A percentile compares a stretch with the other conserved stretches of the same genome.
Conservation (phyloP, 306 rosid species). For the Erythrophleum fordii region DNA sequence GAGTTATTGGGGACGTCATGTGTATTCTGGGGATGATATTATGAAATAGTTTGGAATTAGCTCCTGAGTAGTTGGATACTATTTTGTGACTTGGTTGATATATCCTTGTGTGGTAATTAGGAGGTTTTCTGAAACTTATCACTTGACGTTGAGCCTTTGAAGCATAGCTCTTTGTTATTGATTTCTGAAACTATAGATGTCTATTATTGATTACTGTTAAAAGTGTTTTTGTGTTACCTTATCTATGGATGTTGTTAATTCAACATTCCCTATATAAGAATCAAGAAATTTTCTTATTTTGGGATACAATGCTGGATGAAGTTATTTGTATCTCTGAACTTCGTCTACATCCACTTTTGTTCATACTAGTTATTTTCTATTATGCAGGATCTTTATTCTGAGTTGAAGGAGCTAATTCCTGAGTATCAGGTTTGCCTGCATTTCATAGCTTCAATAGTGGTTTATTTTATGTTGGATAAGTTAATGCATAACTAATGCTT, state of each 20-base stretch:
- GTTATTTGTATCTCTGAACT: slow-evolving; percentile 7
- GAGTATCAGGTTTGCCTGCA: slow-evolving; percentile 76
- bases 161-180: neutral
- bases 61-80: neutral
- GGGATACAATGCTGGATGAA: neutral
- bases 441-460: slow-evolving; percentile 14
- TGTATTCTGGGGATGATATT: slow-evolving; percentile 20
- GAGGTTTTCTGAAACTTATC: slow-evolving; percentile 11
- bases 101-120: neutral
- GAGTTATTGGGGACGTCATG: neutral
- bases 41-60: slow-evolving; percentile 24
- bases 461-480: slow-evolving; percentile 24
- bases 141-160: neutral
- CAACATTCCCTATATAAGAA: neutral
- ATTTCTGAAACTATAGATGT: neutral
- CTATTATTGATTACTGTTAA: neutral
- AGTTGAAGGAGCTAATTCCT: slow-evolving; percentile 85
- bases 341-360: slow-evolving; percentile 14
- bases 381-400: slow-evolving; percentile 85
- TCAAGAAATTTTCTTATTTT: neutral
- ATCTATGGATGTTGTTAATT: neutral
- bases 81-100: slow-evolving; percentile 7
- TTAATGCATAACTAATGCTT: slow-evolving; percentile 17
- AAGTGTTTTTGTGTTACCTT: neutral
- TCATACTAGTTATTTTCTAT: slow-evolving; percentile 24